A percentile compares a stretch with the other conserved stretches of the same genome.
Conservation (phyloP, 169 alveolate species). For the Theileria annulata region DNA sequence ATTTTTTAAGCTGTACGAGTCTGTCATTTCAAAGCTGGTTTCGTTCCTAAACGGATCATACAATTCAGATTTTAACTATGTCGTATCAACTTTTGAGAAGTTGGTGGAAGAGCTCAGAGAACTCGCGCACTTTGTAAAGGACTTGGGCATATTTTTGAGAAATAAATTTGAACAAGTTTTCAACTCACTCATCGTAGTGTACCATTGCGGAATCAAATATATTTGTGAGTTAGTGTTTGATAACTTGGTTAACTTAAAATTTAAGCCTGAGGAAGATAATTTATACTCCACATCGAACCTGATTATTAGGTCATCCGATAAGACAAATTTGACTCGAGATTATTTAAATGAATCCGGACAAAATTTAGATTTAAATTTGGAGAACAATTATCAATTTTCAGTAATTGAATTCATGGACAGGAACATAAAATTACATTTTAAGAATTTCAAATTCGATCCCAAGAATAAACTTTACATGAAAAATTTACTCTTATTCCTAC, state of each 20-base stretch:
- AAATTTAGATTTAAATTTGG: neutral
- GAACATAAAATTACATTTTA: neutral
- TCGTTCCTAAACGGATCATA: conserved; percentile 5
- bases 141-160: conserved; percentile 24
- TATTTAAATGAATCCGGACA: neutral
- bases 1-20: conserved; percentile 45
- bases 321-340: neutral
- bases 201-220: conserved; percentile 17
- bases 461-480: neutral
- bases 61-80: neutral
- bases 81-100: neutral
- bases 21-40: conserved; percentile 1
- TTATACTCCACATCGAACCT: conserved; percentile 28
- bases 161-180: conserved; percentile 24
- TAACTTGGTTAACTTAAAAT: neutral
- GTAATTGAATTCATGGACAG: conserved; percentile 14
- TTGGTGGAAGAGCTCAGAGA: conserved; percentile 37
- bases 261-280: neutral
- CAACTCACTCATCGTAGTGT: conserved; percentile 29
- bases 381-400: neutral
- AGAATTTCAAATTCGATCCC: conserved; percentile 4
- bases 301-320: conserved; percentile 4
- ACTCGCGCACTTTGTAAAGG: conserved; percentile 24
- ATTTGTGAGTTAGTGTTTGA: conserved; percentile 10
- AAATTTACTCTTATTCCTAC: conserved; percentile 1